Evolutionary conservation across 1,284 basidiomycete genomes (phyloP), one percentile per base, ranked within the genome.

Genomic region (Cutaneotrichosporon daszewskae): DNA sequence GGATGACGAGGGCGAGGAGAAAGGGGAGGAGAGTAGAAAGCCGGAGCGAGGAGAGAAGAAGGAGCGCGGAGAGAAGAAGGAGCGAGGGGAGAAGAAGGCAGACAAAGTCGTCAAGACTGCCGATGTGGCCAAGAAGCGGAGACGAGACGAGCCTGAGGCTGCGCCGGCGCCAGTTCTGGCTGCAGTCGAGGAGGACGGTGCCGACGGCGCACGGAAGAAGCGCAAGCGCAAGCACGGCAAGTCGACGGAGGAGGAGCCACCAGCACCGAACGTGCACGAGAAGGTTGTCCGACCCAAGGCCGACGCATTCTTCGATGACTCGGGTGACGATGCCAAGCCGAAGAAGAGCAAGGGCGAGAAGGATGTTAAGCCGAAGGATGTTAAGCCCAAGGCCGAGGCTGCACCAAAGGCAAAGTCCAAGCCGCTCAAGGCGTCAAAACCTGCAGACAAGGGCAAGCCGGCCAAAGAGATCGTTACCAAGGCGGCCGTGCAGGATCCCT

Each of bases 211-310:
- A 0, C 44, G 47, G 29, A 47, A 60, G 39, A 50, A 52, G 38
- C 49, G 49, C 34, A 46, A 46, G 49, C 49, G 43, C 32, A 52
- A 51, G 42, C 40, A 39, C 19, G 38, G 32, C 32, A 36, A 41
- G 17, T 19, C 31, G 8, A 27, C 37, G 7, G 35, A 6, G 6
- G 28, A 24, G 3, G 36, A 37, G 20, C 24, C 35, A 3, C 19
- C 32, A 5, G 27, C 11, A 4, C 31, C 31, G 38, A 32, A 32
- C 20, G n/a, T 40, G 10, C 38, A 20, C 28, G 38, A 40, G 14
- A 23, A 19, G 19, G 13, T 20, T 6, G 37, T 22, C 26, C 22
- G 25, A 24, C 3, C 35, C 16, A 9, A n/a, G 4, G 23, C 35
- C 16, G 6, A 22, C n/a, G 16, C 16, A 10, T 9, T 17, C 6